These are phyloP conservation scores for Phascolomyces articulosus DNA, from an alignment of 371 early-diverging fungal species.

Conservation along the genomic window DNA sequence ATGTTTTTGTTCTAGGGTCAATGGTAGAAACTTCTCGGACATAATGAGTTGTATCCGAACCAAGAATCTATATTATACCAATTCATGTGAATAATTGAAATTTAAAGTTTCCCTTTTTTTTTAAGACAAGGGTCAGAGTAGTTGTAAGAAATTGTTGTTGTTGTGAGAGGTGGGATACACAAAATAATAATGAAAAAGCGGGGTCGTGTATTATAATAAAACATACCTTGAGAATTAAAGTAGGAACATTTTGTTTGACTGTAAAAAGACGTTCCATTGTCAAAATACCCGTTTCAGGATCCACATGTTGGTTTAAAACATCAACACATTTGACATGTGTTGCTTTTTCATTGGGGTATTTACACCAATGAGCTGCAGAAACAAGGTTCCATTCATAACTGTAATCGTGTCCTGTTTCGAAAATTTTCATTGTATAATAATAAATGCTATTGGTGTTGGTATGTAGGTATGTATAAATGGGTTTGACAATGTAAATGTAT, in stretches of 20 bases:
- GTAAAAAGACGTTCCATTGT: slow-evolving; percentile 90
- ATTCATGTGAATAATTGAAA: neutral
- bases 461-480: neutral
- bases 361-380: slow-evolving; percentile 92
- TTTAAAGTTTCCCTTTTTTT: neutral
- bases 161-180: no score
- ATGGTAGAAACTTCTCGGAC: slow-evolving; percentile 87
- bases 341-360: slow-evolving; percentile 94
- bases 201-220: neutral
- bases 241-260: slow-evolving; percentile 86
- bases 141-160: no score
- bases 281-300: slow-evolving; percentile 83
- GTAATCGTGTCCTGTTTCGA: slow-evolving; percentile 70
- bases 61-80: slow-evolving; percentile 53
- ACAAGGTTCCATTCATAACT: slow-evolving; percentile 85
- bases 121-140: no score
- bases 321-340: slow-evolving; percentile 93
- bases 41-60: slow-evolving; percentile 71
- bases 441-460: neutral
- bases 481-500: no score
- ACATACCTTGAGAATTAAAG: slow-evolving; percentile 66
- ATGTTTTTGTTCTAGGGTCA: slow-evolving; percentile 74
- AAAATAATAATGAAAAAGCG: neutral
- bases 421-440: slow-evolving; percentile 68
- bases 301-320: slow-evolving; percentile 78